Base-by-base conservation (phyloP, 768 basidiomycete species). In the Rubroboletus pulcherrimus region DNA sequence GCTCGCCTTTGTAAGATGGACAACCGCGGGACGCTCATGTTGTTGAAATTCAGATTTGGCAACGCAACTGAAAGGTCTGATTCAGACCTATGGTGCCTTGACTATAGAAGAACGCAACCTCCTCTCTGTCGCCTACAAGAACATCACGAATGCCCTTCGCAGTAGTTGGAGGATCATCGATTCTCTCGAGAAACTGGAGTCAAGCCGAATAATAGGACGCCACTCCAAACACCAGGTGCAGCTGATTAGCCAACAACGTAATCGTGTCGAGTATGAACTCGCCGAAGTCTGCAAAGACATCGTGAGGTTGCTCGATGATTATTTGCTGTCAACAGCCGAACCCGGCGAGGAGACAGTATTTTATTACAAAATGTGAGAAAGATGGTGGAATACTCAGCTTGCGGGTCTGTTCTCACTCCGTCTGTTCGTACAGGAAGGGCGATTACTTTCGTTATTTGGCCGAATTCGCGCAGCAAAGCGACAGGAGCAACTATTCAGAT, bases 371-470 rank as follows among this genome's bases (percentile, higher is more conserved):
- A 86, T 93, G 89, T 88, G 64, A 72, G 82, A 49, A 31, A 51
- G n/a, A 68, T 8, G 2, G 40, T 39, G 26, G 7, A 51, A 54
- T 17, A 7, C 29, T 37, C 19, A 6, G 26, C 31, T 39, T 24
- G 39, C 15, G 26, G 43, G 55, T 45, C 41, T 45, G 38, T 58
- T 55, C 57, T 63, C 54, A 60, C 47, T 30, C 19, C 31, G 9
- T 51, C 5, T 46, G 15, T 29, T 50, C 34, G 29, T 49, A 34
- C 65, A 89, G 88, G 87, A 86, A 85, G 74, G 92, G 91, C 54
- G 92, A 93, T 70, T 94, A 93, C 75, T 91, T 89, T 76, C 87
- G 91, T 60, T 94, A 93, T 74, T 82, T 93, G 51, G 90, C 91
- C 46, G 92, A 93, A 73, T 89, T 92, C 67, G 86, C 90, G 17